These are phyloP conservation scores for Globisporangium ultimum DNA, from an alignment of 352 stramenopile species.

Conservation along the genomic window DNA sequence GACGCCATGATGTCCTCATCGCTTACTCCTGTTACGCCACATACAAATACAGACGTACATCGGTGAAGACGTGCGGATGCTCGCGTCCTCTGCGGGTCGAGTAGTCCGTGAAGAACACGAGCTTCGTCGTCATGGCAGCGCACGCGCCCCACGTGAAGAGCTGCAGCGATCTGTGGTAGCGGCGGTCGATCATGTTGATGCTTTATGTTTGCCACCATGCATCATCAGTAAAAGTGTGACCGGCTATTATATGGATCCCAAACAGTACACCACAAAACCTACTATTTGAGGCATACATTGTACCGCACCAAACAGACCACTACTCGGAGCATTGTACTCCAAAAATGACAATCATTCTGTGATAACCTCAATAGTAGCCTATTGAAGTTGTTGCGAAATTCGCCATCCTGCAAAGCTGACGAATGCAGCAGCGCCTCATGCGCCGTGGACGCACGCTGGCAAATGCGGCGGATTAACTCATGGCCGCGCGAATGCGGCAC, in stretches of 20 bases:
- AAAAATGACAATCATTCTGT: background rate
- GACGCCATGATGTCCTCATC: background rate
- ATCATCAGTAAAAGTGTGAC: background rate
- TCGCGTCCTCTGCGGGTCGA: slow-evolving; percentile 39
- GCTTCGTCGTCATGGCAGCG: slow-evolving; percentile 74
- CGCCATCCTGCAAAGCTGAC: too few relatives aligned
- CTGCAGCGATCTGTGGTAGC: slow-evolving; percentile 80
- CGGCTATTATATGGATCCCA: too few relatives aligned
- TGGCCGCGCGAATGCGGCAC: too few relatives aligned
- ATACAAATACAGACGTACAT: slow-evolving; percentile 26
- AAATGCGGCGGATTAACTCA: too few relatives aligned
- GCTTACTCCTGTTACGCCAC: background rate
- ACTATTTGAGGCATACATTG: too few relatives aligned
- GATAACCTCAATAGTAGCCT: background rate
- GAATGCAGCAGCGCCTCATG: too few relatives aligned
- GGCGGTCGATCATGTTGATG: slow-evolving; percentile 73
- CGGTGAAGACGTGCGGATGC: slow-evolving; percentile 79
- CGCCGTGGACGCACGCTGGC: too few relatives aligned
- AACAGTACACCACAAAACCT: background rate
- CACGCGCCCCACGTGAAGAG: slow-evolving; percentile 81
- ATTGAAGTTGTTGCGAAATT: too few relatives aligned
- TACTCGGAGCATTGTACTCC: background rate
- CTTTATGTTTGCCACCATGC: background rate
- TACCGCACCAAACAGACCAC: background rate
- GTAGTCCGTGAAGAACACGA: slow-evolving; percentile 87